A percentile compares a stretch with the other conserved stretches of the same genome.
Conservation (phyloP, 768 basidiomycete genomes). For the Lactifluus rugatus region DNA sequence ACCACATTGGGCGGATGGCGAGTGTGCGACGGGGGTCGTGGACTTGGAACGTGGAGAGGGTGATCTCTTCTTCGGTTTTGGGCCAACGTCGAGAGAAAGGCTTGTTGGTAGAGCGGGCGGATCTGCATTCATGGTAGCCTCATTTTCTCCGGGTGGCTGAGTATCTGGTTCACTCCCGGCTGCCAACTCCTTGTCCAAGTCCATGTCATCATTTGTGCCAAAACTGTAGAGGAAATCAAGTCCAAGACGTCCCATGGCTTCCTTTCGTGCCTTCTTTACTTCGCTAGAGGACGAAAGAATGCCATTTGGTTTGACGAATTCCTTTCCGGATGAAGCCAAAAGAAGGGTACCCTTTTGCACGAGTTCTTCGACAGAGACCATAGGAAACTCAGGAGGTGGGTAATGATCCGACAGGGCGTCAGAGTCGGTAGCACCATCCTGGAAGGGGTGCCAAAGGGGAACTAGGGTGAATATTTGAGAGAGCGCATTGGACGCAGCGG, state of each 20-base stretch:
- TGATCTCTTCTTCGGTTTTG: constrained; percentile 25
- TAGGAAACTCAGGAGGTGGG: constrained; percentile 50
- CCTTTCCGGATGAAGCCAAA: constrained; percentile 88
- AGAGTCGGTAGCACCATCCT: constrained; percentile 26
- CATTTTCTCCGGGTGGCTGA: constrained; percentile 25
- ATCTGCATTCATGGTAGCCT: constrained; percentile 33
- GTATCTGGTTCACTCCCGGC: constrained; percentile 37
- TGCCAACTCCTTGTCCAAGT: constrained; percentile 73
- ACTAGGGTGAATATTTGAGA: constrained; percentile 80
- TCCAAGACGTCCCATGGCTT: constrained; percentile 81
- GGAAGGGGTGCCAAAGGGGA: constrained; percentile 63
- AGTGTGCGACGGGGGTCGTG: constrained; percentile 36
- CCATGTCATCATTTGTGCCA: constrained; percentile 68
- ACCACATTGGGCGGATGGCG: constrained; percentile 37
- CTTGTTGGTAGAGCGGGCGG: constrained; percentile 33
- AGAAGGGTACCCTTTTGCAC: constrained; percentile 70
- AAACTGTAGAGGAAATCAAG: constrained; percentile 76
- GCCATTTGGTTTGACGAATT: constrained; percentile 68
- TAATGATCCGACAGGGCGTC: constrained; percentile 23
- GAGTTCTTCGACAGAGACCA: constrained; percentile 68
- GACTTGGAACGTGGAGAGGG: constrained; percentile 36
- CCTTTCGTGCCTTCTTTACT: constrained; percentile 79
- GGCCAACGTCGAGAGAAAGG: constrained; percentile 29
- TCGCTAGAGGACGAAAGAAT: constrained; percentile 67
- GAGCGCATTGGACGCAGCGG: constrained; percentile 80